Base-by-base conservation (phyloP, 495 filamentous ascomycete species). In the Penicillium cosmopolitanum region DNA sequence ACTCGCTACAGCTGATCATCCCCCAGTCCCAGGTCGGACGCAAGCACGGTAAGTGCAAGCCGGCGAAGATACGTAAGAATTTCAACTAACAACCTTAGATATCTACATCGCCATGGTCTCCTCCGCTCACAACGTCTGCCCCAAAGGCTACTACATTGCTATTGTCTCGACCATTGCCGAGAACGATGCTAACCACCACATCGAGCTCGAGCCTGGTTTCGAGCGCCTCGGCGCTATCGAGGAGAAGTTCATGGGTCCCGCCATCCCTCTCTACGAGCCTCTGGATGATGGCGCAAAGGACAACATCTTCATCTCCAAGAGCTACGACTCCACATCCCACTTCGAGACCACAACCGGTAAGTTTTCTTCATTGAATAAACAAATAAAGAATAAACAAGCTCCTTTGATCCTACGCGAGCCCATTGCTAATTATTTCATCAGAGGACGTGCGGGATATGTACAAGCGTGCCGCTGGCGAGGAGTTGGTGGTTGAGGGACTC, bases 21-120 rank as follows among this genome's bases (percentile, higher is more conserved):
- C 95, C 95, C 13, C 96, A 98, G 74, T 93, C 90, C 12, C 96
- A 98, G 77, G 90, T 97, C 57, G 94, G 93, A 66, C 87, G 95
- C 51, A 94, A 92, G 80, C 89, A 98, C 69, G 94, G 92, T 96
- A 75, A 69, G 84, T 66, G 6, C 21, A 13, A 31, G 28, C 28
- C 28, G 8, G 28, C 5, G 2, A 31, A 6, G 48, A 44, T 15
- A 1, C n/a, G 36, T 51, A 2, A 53, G 36, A 31, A 4, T 18
- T 2, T 40, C 35, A 21, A 48, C 74, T 82, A 57, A 79, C 61
- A 15, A 1, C 9, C 43, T 1, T 64, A 95, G 93, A 99, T 75
- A 96, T 99, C 73, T 99, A 99, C 81, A 92, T 99, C 71, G 94
- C 96, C 50, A 87, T 95, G 70, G 93, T 99, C 62, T 96, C 93